Percentiles rank a stretch among this genome's conserved stretches.
These are phyloP conservation scores for Hortaea werneckii DNA, from an alignment of 2,329 filamentous ascomycete species.

Conservation along the genomic window DNA sequence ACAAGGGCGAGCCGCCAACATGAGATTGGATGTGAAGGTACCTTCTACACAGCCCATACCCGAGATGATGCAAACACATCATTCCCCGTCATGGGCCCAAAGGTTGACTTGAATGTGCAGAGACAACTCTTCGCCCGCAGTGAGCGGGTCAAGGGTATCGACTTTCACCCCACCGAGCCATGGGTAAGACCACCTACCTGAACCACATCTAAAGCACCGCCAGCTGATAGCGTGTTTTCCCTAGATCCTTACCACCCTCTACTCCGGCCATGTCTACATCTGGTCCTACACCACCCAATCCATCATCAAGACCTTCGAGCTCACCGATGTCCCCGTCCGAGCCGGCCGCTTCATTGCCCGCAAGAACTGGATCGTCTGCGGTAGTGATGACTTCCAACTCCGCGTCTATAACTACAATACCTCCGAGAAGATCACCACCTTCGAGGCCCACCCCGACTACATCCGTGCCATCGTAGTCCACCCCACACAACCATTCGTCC, in stretches of 20 bases:
- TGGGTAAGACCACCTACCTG: slow-evolving; percentile 51
- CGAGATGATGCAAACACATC: background rate
- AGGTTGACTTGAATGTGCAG: slow-evolving; percentile 40
- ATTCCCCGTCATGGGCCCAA: slow-evolving; percentile 24
- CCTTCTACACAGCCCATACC: background rate
- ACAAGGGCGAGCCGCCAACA: slow-evolving; percentile 18
- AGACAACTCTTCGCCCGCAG: slow-evolving; percentile 78
- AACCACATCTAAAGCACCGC: slow-evolving; percentile 16
- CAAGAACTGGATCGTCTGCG: slow-evolving; percentile 77
- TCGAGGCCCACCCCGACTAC: slow-evolving; percentile 96
- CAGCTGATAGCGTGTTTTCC: background rate
- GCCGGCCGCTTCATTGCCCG: slow-evolving; percentile 92
- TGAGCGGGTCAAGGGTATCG: slow-evolving; percentile 92
- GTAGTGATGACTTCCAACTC: slow-evolving; percentile 80
- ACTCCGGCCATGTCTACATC: slow-evolving; percentile 97
- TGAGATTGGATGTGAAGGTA: slow-evolving; percentile 54
- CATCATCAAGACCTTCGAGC: slow-evolving; percentile 97
- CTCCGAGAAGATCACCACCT: slow-evolving; percentile 93
- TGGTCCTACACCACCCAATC: slow-evolving; percentile 97
- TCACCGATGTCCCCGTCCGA: slow-evolving; percentile 94
- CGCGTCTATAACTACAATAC: slow-evolving; percentile 99
- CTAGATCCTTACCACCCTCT: slow-evolving; percentile 75
- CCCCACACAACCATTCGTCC: slow-evolving; percentile 86
- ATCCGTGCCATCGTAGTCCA: slow-evolving; percentile 95
- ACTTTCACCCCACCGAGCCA: slow-evolving; percentile 94